Evolutionary conservation across 345 rosid genomes (phyloP).

Genomic region (Acer negundo): DNA sequence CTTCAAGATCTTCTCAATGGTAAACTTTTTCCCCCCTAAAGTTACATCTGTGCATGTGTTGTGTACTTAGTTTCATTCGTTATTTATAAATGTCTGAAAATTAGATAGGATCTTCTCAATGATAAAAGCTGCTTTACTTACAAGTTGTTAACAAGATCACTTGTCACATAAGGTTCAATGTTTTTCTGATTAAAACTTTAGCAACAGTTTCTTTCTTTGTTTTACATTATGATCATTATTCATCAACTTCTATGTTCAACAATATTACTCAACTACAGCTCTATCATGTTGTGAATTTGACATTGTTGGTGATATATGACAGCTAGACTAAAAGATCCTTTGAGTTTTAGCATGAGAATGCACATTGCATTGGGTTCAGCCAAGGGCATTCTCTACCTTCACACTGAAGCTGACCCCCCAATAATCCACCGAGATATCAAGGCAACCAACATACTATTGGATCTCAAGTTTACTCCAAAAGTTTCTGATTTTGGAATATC

Average conservation of each 20-base stretch:
- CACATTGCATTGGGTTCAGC: conserved; percentile 50
- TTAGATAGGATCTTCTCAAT: too few relatives aligned
- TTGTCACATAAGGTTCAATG: too few relatives aligned
- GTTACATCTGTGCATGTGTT: too few relatives aligned
- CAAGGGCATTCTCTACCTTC: conserved; percentile 53
- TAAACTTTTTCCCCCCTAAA: too few relatives aligned
- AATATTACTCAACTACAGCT: not conserved
- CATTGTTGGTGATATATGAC: conserved; percentile 15
- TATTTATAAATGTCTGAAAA: too few relatives aligned
- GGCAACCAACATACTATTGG: conserved; percentile 54
- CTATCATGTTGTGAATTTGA: conserved; percentile 2
- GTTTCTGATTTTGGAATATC: conserved; percentile 64
- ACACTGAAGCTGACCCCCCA: conserved; percentile 58
- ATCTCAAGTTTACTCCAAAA: conserved; percentile 45
- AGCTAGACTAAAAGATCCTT: conserved; percentile 31
- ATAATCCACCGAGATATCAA: conserved; percentile 56
- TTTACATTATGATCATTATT: too few relatives aligned
- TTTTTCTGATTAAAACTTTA: too few relatives aligned
- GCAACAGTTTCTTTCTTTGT: not conserved
- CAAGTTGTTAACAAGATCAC: too few relatives aligned
- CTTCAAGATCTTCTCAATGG: conserved; percentile 49
- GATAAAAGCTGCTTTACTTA: too few relatives aligned
- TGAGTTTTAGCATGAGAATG: conserved; percentile 35
- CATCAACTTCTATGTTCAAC: too few relatives aligned
- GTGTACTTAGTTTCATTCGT: too few relatives aligned